These are phyloP conservation scores for Fusarium devonianum DNA, from an alignment of 2,329 filamentous ascomycete species.

Conservation along the genomic window DNA sequence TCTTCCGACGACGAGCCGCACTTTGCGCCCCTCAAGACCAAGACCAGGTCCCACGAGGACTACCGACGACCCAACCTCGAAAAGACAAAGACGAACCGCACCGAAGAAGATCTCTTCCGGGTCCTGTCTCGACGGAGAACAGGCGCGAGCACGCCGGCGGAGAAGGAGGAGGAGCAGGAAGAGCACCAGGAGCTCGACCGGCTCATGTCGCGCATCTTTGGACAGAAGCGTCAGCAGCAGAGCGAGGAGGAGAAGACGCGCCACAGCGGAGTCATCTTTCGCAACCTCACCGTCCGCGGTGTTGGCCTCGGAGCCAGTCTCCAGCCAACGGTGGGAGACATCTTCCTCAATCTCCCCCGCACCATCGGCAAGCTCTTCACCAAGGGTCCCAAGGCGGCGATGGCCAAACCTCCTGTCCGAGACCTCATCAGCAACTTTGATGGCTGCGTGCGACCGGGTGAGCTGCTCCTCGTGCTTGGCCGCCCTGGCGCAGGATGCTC, in stretches of 20 bases:
- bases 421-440: slow-evolving; percentile 71
- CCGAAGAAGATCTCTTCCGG: slow-evolving; percentile 61
- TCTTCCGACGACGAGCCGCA: slow-evolving; percentile 20
- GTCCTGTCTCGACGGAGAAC: slow-evolving; percentile 59
- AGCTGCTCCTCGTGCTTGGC: slow-evolving; percentile 73
- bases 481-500: slow-evolving; percentile 74
- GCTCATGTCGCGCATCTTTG: slow-evolving; percentile 76
- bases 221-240: slow-evolving; percentile 66
- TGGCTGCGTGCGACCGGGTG: slow-evolving; percentile 74
- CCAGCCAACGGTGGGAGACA: slow-evolving; percentile 66
- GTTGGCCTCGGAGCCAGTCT: slow-evolving; percentile 69
- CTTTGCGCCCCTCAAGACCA: slow-evolving; percentile 42
- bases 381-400: slow-evolving; percentile 59
- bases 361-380: slow-evolving; percentile 57
- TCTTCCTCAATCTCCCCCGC: slow-evolving; percentile 62
- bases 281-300: slow-evolving; percentile 73
- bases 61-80: slow-evolving; percentile 31
- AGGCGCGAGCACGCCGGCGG: slow-evolving; percentile 39
- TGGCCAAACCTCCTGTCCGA: slow-evolving; percentile 64
- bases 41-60: slow-evolving; percentile 15
- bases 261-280: slow-evolving; percentile 74
- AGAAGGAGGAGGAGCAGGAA: slow-evolving; percentile 49
- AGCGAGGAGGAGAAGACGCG: slow-evolving; percentile 74
- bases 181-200: slow-evolving; percentile 61
- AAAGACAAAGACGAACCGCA: slow-evolving; percentile 41